These are phyloP conservation scores for Coix lacrymajobi DNA, from an alignment of 176 grass and related monocot species.

Conservation along the genomic window DNA sequence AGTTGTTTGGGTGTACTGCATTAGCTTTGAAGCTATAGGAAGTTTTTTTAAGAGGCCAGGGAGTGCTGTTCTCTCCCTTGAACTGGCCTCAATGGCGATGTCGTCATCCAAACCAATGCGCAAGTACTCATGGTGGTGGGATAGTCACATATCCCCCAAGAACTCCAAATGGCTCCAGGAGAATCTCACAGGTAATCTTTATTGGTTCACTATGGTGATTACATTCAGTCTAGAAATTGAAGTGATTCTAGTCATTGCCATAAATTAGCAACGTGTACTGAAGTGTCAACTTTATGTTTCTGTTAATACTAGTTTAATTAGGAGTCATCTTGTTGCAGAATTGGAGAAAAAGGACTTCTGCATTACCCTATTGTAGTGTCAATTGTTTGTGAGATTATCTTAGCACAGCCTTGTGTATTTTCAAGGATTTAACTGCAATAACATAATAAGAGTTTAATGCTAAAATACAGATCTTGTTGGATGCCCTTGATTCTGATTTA, in stretches of 20 bases:
- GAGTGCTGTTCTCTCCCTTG: slow-evolving; percentile 6
- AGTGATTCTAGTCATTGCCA: background rate
- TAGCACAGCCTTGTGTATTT: background rate
- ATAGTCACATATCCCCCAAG: slow-evolving; percentile 84
- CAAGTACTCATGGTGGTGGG: slow-evolving; percentile 98
- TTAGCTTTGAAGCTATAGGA: background rate
- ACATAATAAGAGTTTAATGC: background rate
- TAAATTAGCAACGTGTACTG: background rate
- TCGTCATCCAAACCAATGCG: slow-evolving; percentile 58
- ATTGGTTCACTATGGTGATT: background rate
- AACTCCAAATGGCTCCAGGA: slow-evolving; percentile 97
- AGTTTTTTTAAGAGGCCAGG: slow-evolving; percentile 10
- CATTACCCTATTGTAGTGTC: background rate
- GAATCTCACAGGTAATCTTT: slow-evolving; percentile 73
- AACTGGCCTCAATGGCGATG: slow-evolving; percentile 45
- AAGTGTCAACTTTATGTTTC: background rate
- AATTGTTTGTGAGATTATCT: slow-evolving; percentile 1
- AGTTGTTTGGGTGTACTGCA: slow-evolving; percentile 6
- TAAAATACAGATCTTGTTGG: background rate
- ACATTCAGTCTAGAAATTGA: background rate
- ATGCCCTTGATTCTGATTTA: background rate
- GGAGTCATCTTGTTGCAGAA: background rate
- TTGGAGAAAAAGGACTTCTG: background rate
- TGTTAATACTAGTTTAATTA: background rate
- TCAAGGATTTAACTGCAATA: background rate